Evolutionary conservation across 768 basidiomycete genomes (phyloP).

Genomic region (Coprinopsis marcescibilis): DNA sequence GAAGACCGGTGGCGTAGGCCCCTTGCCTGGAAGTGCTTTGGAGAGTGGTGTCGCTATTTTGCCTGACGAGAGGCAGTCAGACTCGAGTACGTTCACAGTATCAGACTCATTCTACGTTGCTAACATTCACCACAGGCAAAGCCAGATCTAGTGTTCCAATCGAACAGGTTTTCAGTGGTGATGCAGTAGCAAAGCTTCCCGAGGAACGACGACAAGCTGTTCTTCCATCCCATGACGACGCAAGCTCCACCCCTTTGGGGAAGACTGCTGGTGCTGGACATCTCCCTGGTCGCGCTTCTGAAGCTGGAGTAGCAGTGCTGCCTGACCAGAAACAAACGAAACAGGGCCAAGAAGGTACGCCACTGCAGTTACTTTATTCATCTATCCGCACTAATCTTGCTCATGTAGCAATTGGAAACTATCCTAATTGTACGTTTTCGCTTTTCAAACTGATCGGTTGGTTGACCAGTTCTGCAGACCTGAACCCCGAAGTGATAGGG

Average conservation of each 20-base stretch:
- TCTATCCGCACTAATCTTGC: too few relatives aligned
- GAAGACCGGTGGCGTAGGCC: background rate
- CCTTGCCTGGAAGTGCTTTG: background rate
- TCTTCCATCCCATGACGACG: background rate
- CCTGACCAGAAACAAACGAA: slow-evolving; percentile 35
- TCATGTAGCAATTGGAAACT: too few relatives aligned
- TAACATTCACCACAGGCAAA: too few relatives aligned
- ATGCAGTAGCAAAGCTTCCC: background rate
- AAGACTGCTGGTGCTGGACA: slow-evolving; percentile 36
- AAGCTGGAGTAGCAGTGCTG: slow-evolving; percentile 41
- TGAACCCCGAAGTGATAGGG: too few relatives aligned
- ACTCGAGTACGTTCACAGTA: background rate
- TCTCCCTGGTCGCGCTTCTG: slow-evolving; percentile 39
- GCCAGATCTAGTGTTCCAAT: too few relatives aligned
- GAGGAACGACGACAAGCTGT: background rate
- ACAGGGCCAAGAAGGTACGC: too few relatives aligned
- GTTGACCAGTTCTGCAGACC: too few relatives aligned
- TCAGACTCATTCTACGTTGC: background rate
- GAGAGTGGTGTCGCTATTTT: slow-evolving; percentile 4
- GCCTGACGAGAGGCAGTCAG: background rate
- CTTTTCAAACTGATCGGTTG: too few relatives aligned
- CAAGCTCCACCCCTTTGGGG: background rate
- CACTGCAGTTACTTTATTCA: too few relatives aligned
- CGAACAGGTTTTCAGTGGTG: too few relatives aligned
- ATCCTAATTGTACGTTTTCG: too few relatives aligned